These are phyloP conservation scores for Mycena floridula DNA, from an alignment of 768 basidiomycete genomes.

Conservation along the genomic window DNA sequence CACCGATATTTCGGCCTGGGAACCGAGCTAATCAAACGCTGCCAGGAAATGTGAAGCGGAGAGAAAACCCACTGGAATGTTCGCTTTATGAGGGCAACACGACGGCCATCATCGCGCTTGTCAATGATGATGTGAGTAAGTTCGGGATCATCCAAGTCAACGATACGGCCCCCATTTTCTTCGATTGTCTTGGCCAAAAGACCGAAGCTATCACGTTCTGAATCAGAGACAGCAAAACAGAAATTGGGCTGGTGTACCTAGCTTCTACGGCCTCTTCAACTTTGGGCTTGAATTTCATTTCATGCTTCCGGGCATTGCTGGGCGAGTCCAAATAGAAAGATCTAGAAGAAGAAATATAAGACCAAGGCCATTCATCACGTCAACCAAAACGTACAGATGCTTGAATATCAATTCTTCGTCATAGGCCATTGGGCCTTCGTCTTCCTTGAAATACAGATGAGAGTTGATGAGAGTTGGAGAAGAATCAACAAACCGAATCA, in stretches of 20 bases:
- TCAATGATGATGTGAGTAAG: conserved; percentile 85
- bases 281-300: conserved; percentile 51
- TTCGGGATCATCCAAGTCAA: conserved; percentile 64
- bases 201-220: conserved; percentile 39
- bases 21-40: conserved; percentile 10
- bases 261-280: conserved; percentile 44
- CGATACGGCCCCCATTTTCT: conserved; percentile 69
- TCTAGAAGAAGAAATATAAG: no score
- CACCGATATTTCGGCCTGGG: conserved; percentile 74
- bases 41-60: neutral
- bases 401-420: conserved; percentile 75
- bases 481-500: conserved; percentile 8
- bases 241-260: conserved; percentile 32
- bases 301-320: conserved; percentile 61
- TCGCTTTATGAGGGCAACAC: conserved; percentile 60
- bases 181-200: conserved; percentile 45
- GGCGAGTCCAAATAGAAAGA: conserved; percentile 88
- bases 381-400: conserved; percentile 58
- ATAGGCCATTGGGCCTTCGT: conserved; percentile 63
- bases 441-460: conserved; percentile 66
- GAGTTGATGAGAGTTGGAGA: conserved; percentile 7
- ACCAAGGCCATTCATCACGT: neutral
- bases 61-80: conserved; percentile 57
- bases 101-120: conserved; percentile 73
- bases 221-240: conserved; percentile 3